Base-by-base conservation (phyloP, 495 filamentous ascomycete species). In the Daldinia loculata region DNA sequence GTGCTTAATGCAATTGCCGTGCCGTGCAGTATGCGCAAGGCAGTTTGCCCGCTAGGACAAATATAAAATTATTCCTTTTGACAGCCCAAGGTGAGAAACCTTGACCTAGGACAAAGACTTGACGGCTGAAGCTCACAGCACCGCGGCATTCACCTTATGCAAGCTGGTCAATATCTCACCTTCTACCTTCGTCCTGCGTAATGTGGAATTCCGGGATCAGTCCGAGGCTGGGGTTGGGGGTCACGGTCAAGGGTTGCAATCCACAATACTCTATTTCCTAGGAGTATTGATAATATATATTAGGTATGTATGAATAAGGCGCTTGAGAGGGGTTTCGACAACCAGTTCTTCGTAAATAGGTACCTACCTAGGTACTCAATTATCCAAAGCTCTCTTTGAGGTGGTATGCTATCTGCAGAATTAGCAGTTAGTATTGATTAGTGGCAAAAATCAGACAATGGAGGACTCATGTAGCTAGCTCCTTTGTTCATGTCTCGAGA, bases 141-240 rank as follows among this genome's bases (percentile, higher is more conserved):
- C 19, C 3, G 9, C 8, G 22, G 38, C 6, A 48, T 55, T 14
- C 38, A 4, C 12, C n/a, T 30, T 36, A 22, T 41, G 24, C 34
- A 27, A 27, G 34, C 29, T 45, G 24, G 38, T n/a, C 26, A 32
- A 9, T 39, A 51, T 38, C 24, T 51, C 30, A 50, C 63, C 32
- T 29, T 34, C 52, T 29, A 41, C 38, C 48, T 29, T 17, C 26
- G 56, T n/a, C 27, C 24, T 17, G 19, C 51, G n/a, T 62, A 24
- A 59, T 30, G 36, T 58, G 65, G 58, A 26, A 61, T 67, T 38
- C 56, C 67, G 55, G 67, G 67, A 64, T 64, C 43, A 63, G 55
- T 34, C 67, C 66, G 59, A 58, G 36, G 45, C 58, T 53, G 55
- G 61, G 66, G 43, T 63, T 58, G 53, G 60, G 58, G 65, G 45